phyloP scores from a whole-genome alignment of 1,284 basidiomycete genomes.

The Volvariella volvacea region DNA sequence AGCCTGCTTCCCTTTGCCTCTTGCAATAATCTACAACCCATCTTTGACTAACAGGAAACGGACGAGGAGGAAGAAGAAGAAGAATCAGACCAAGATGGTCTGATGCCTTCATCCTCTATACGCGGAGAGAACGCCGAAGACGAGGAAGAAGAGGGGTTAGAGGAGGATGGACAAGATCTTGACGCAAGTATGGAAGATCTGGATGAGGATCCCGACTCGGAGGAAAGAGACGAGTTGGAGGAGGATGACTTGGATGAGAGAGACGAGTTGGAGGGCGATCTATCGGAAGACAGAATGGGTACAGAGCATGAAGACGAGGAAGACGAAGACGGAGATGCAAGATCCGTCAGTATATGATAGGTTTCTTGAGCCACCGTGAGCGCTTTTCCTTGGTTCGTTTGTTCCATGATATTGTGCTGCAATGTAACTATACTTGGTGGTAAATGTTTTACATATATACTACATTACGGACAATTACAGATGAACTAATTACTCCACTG shows the following conservation, averaged over 20 bases:
- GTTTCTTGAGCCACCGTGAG: too few species aligned
- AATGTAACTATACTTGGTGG: too few species aligned
- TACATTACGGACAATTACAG: slow-evolving; percentile 4
- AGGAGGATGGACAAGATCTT: slow-evolving; percentile 15
- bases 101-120: too few species aligned
- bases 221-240: slow-evolving; percentile 21
- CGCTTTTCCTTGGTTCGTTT: too few species aligned
- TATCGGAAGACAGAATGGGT: too few species aligned
- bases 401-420: too few species aligned
- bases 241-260: slow-evolving; percentile 5
- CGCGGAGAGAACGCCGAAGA: slow-evolving; percentile 39
- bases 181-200: slow-evolving; percentile 32
- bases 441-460: not conserved
- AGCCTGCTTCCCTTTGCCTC: slow-evolving; percentile 17
- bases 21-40: slow-evolving; percentile 1
- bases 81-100: slow-evolving; percentile 41
- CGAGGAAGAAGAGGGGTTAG: slow-evolving; percentile 51
- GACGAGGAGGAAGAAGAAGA: slow-evolving; percentile 46
- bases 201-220: slow-evolving; percentile 32
- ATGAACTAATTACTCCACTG: slow-evolving; percentile 1
- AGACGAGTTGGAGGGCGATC: not conserved
- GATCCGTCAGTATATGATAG: too few species aligned
- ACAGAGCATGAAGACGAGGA: too few species aligned
- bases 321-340: too few species aligned
- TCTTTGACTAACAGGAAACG: slow-evolving; percentile 17